Base-by-base conservation (phyloP, 2,329 filamentous ascomycete species). In the Sporothrix schenckii region DNA sequence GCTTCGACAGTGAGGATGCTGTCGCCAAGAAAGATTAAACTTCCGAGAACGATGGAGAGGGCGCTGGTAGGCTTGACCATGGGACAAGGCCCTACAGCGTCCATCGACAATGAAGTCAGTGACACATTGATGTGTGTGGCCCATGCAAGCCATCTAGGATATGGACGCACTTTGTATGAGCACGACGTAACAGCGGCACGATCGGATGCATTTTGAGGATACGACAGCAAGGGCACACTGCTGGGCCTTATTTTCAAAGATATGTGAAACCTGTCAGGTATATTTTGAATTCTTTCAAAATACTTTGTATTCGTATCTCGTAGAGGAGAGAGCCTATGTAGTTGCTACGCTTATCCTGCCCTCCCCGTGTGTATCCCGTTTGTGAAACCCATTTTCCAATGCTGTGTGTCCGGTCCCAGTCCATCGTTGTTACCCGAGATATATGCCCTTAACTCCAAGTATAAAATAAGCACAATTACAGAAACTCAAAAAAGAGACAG, bases 401-500 rank as follows among this genome's bases (percentile, higher is more conserved):
- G n/a, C 39, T 10, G 34, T 41, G 30, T 41, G 54, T 58, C 58
- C 39, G 39, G n/a, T 47, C 58, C 61, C 44, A 34, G 19, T 47
- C 34, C 44, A 50, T 34, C 61, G 49, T 63, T 41, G 27, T 50
- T 27, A 24, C 58, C 58, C 14, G 13, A 63, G 14, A 27, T 47
- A 19, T 47, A 63, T 47, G 39, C 58, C 61, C 44, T 10, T 65
- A 65, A 65, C 61, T 34, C 61, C 61, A 44, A 4, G 11, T 16
- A 44, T 21, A 44, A 61, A 44, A 61, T 19, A 44, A 44, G 16
- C 2, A 44, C 11, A 16, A 16, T 44, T 30, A 30, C 27, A 30
- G 3, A 49, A 24, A 24, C 24, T 24, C 24, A n/a, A 50, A 7
- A 34, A 50, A 13, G n/a, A 50, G 16, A 47, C 21, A 66, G 21